Base-by-base conservation (phyloP, 257 asterid species). In the Paulownia fortunei region DNA sequence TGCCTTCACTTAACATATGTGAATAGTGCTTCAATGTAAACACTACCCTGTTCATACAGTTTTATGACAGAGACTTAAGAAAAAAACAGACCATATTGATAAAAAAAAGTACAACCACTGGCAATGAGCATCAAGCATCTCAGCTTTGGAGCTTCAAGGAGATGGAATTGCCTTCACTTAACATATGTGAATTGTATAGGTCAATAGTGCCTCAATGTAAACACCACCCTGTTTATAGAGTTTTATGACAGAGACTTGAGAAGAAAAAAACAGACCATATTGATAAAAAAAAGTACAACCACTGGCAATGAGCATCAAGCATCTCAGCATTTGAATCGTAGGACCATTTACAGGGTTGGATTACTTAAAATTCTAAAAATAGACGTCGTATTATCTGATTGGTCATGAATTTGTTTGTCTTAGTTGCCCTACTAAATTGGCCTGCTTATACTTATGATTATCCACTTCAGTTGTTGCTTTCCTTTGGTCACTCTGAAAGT, bases 51-150 rank as follows among this genome's bases (percentile, higher is more conserved):
- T 39, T 24, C 16, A 23, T 18, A 47, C 11, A 63, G 27, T 30
- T 73, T 27, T 63, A 32, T 23, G 27, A 65, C 42, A 65, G 56
- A 24, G 19, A 51, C 5, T 26, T 32, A 66, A n/a, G 27, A 32
- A 44, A 18, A 59, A 10, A 63, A 49, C 15, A 1, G 2, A 61
- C 26, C 51, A 49, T 37, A 52, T 21, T 16, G 39, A 19, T 62
- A 59, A 77, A 68, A n/a, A n/a, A n/a, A 68, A 13, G 58, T 54
- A 67, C 70, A 79, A 12, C 52, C 69, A 51, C 73, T 37, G 51
- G 63, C 37, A 71, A 24, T 44, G 36, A 70, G 71, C 39, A 55
- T 77, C 21, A 32, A 55, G 4, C 69, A 26, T n/a, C 47, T 44
- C 44, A 56, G 6, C 26, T 42, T 26, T 60, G 34, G 44, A 44